Percentiles rank a stretch among this genome's conserved stretches.
phyloP scores from a whole-genome alignment of 371 early-diverging fungal genomes.

The Syncephalastrum sp. region DNA sequence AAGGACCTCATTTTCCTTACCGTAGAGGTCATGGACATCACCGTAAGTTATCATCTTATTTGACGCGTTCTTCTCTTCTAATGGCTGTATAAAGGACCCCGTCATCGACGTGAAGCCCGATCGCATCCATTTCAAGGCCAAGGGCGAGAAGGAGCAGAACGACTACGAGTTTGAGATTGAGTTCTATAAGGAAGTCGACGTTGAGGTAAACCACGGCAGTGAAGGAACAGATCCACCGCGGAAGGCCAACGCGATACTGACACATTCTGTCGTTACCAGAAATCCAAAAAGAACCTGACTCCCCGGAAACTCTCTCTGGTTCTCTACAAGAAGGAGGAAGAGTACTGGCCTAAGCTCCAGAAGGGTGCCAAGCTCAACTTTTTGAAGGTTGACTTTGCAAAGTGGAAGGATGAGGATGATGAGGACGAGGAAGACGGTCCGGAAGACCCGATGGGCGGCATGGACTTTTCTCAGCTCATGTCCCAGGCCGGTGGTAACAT shows the following conservation, averaged over 20 bases:
- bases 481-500: conserved; percentile 32
- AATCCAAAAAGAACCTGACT: conserved; percentile 65
- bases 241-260: too few species aligned
- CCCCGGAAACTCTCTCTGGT: conserved; percentile 64
- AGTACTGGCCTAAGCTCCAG: conserved; percentile 87
- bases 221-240: too few species aligned
- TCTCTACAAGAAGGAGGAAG: conserved; percentile 67
- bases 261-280: conserved; percentile 35
- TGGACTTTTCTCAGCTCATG: conserved; percentile 42
- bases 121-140: conserved; percentile 64
- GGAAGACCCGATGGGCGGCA: conserved; percentile 48
- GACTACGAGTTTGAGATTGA: conserved; percentile 77
- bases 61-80: background rate
- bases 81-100: conserved; percentile 29
- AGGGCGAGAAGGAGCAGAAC: conserved; percentile 63
- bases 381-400: conserved; percentile 89
- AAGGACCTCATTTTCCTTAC: conserved; percentile 82
- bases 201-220: conserved; percentile 52
- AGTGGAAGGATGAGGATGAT: conserved; percentile 93
- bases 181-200: conserved; percentile 70
- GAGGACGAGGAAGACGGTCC: conserved; percentile 71
- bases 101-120: conserved; percentile 54
- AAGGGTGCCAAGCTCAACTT: conserved; percentile 74
- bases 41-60: conserved; percentile 25
- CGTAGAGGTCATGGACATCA: conserved; percentile 77